phyloP scores from a whole-genome alignment of 257 asterid species.

The Parsonsia alboflavescens region DNA sequence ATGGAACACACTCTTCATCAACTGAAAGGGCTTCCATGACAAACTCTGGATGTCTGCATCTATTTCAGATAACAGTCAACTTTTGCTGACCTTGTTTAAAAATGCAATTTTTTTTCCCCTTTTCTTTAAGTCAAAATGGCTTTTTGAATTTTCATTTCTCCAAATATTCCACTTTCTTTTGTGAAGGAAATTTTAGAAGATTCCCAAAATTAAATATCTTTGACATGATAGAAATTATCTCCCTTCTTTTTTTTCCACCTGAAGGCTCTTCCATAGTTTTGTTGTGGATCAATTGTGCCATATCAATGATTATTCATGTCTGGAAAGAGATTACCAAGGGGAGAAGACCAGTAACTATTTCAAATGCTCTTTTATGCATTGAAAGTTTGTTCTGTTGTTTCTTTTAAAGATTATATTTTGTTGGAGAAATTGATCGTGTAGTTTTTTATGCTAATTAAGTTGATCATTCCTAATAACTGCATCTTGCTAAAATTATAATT shows the following conservation, averaged over 20 bases:
- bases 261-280: not conserved
- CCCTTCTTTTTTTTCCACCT: not conserved
- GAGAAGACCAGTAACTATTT: not conserved
- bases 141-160: not conserved
- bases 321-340: not conserved
- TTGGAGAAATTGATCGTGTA: not conserved
- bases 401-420: not conserved
- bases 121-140: too few species aligned
- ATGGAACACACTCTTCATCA: not conserved
- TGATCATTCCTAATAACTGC: not conserved
- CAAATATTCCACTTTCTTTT: not conserved
- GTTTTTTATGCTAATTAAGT: not conserved
- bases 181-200: too few species aligned
- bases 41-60: not conserved
- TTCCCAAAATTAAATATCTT: too few species aligned
- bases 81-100: not conserved
- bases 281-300: not conserved
- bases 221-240: too few species aligned
- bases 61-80: not conserved
- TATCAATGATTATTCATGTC: not conserved
- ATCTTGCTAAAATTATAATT: constrained; percentile 10
- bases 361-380: not conserved
- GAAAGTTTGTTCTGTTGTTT: not conserved
- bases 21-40: not conserved
- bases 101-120: not conserved